Base-by-base conservation (phyloP, 2,329 filamentous ascomycete species). In the Fusarium burgessii region DNA sequence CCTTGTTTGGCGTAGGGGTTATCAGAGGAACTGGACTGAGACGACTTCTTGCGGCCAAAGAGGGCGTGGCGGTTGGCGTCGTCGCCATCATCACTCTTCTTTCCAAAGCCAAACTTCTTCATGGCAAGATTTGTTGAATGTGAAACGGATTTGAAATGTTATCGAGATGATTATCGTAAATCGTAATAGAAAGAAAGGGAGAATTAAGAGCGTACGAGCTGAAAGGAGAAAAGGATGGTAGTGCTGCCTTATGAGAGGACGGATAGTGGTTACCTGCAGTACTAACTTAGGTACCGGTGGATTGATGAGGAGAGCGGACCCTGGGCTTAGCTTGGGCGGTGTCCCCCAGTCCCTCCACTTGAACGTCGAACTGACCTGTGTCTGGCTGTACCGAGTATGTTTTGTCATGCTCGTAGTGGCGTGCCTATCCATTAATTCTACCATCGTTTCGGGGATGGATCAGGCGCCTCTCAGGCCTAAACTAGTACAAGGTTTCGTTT, bases 41-140 rank as follows among this genome's bases (percentile, higher is more conserved):
- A 82, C 41, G 83, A 80, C 77, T 86, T 88, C 82, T 88, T 88
- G 70, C 83, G 82, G 71, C 85, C 82, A 74, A 89, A 89, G 55
- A 89, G 83, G 47, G 86, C 85, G 71, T 81, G 81, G 60, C 85
- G 84, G 71, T 80, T 85, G 58, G 81, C 77, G 46, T 87, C 83
- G 63, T 86, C 86, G 72, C 78, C 80, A 56, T 86, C 86, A 57
- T 85, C 83, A 51, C 78, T 79, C 77, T 88, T 90, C 80, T 86
- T 89, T 70, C 87, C 83, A 70, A 89, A 86, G 51, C 86, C 86
- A 73, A 90, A 89, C 74, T 87, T 89, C 82, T 86, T 88, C 89
- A 91, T 91, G 68, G 67, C 59, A 32, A 52, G 40, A 42, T 58
- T 25, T 32, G 36, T 55, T 42, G 51, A 32, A 23, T 58, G 8